These are phyloP conservation scores for Epichloe uncinata DNA, from an alignment of 2,329 filamentous ascomycete species.

Conservation along the genomic window DNA sequence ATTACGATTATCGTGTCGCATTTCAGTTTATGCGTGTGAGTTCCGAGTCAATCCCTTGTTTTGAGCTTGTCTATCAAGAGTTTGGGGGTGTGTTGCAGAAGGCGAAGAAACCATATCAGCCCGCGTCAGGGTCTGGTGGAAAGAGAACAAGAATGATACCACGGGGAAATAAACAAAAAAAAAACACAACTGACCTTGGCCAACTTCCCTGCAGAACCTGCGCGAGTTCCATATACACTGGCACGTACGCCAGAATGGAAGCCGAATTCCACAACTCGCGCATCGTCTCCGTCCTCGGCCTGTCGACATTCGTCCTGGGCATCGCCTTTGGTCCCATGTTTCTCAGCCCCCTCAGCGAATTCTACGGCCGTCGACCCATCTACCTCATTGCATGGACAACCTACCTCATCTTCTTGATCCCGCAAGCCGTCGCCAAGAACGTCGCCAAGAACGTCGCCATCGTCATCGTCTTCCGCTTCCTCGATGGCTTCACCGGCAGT, in stretches of 20 bases:
- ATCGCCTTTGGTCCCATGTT: constrained; percentile 51
- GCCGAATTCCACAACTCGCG: constrained; percentile 58
- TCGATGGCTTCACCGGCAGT: constrained; percentile 59
- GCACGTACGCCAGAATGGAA: constrained; percentile 66
- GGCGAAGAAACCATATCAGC: too few relatives aligned
- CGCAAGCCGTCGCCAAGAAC: constrained; percentile 68
- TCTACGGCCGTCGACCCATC: constrained; percentile 71
- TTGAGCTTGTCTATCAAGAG: neutral
- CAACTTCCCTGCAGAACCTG: constrained; percentile 45
- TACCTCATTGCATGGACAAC: constrained; percentile 62
- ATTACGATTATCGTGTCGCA: constrained; percentile 62
- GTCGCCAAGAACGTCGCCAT: constrained; percentile 72
- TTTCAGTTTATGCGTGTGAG: constrained; percentile 74
- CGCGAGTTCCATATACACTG: constrained; percentile 78
- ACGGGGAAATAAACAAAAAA: neutral
- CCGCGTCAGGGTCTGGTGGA: too few relatives aligned
- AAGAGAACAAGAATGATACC: neutral
- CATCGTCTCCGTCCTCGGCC: constrained; percentile 63
- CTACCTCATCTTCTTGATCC: constrained; percentile 70
- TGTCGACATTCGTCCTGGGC: constrained; percentile 74
- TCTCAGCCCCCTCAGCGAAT: constrained; percentile 53
- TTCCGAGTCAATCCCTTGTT: constrained; percentile 20
- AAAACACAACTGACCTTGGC: neutral
- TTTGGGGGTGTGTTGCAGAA: neutral
- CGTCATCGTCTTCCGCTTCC: constrained; percentile 64